Base-by-base conservation (phyloP, 345 rosid species). In the Syzygium oleosum region DNA sequence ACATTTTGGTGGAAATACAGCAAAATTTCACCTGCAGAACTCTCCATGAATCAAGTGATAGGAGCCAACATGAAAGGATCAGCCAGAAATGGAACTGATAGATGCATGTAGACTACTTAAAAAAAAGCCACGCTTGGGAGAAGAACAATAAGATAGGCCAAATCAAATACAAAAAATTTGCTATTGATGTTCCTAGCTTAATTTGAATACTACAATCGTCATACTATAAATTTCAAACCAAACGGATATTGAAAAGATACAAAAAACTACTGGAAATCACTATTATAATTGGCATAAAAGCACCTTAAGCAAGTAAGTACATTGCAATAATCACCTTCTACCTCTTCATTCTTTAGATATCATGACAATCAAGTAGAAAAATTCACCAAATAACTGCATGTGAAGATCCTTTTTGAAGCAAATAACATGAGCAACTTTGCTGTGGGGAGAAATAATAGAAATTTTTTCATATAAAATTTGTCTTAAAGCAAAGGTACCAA, bases 401-500 rank as follows among this genome's bases (percentile, higher is more conserved):
- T 19, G 27, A 73, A 73, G 83, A 73, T 4, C 21, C 4, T 38
- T 38, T 19, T 49, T 12, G 0, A 38, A 38, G 83, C 27, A 19
- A 19, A 73, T 73, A 38, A 34, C 83, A 73, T 38, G 51, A 84
- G 41, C 80, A 85, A 55, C 53, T 31, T 46, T 19, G 61, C 29
- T 1, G 34, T 29, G 77, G 25, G 52, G 51, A 85, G n/a, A 85
- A 55, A 58, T n/a, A 52, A 9, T 46, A 38, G 43, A 41, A 84
- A 38, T 52, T 43, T 21, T 19, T 43, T 43, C 52, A 56, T 11
- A 85, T n/a, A 54, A 11, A 68, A 73, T 52, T 49, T 34, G 84
- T 53, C 85, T 54, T 21, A 54, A 85, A 46, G 43, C 7, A 88
- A 51, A 43, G 23, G 84, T 88, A 95, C 99, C 91, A 90, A 98